phyloP scores from a whole-genome alignment of 2,329 filamentous ascomycete species.

The Talaromyces sp. region DNA sequence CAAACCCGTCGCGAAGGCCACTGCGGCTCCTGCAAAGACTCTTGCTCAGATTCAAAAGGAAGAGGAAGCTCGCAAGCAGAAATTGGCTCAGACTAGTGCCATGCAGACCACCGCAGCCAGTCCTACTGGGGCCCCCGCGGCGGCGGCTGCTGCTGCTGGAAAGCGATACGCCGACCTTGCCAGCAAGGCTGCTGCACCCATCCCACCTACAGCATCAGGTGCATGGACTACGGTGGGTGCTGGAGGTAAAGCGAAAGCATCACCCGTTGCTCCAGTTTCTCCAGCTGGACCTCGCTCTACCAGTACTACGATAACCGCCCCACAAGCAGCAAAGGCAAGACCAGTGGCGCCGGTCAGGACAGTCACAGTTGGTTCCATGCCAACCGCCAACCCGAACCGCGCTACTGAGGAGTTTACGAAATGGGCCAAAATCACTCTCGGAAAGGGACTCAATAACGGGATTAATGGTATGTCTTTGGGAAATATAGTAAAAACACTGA shows the following conservation, averaged over 20 bases:
- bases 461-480: slow-evolving; percentile 55
- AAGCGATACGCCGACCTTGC: slow-evolving; percentile 96
- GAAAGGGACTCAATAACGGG: slow-evolving; percentile 63
- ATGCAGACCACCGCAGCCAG: slow-evolving; percentile 44
- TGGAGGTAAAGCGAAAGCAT: slow-evolving; percentile 81
- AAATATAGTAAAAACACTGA: neutral
- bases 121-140: slow-evolving; percentile 38
- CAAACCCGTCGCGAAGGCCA: slow-evolving; percentile 40
- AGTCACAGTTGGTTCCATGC: slow-evolving; percentile 41
- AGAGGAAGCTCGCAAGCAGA: slow-evolving; percentile 84
- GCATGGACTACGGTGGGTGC: slow-evolving; percentile 96
- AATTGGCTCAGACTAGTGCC: slow-evolving; percentile 49
- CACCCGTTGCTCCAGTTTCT: slow-evolving; percentile 35
- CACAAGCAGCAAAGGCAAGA: slow-evolving; percentile 42
- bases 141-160: slow-evolving; percentile 39
- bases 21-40: slow-evolving; percentile 53
- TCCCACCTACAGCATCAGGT: slow-evolving; percentile 34
- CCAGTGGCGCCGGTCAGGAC: slow-evolving; percentile 46
- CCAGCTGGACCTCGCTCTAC: slow-evolving; percentile 43
- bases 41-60: slow-evolving; percentile 95
- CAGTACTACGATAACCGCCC: slow-evolving; percentile 37
- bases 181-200: slow-evolving; percentile 60
- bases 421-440: slow-evolving; percentile 78
- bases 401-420: slow-evolving; percentile 92
- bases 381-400: slow-evolving; percentile 44